Percentiles rank a stretch among this genome's conserved stretches.
Evolutionary conservation across 2,329 filamentous ascomycete species (phyloP).

Genomic region (Venturia nashicola): DNA sequence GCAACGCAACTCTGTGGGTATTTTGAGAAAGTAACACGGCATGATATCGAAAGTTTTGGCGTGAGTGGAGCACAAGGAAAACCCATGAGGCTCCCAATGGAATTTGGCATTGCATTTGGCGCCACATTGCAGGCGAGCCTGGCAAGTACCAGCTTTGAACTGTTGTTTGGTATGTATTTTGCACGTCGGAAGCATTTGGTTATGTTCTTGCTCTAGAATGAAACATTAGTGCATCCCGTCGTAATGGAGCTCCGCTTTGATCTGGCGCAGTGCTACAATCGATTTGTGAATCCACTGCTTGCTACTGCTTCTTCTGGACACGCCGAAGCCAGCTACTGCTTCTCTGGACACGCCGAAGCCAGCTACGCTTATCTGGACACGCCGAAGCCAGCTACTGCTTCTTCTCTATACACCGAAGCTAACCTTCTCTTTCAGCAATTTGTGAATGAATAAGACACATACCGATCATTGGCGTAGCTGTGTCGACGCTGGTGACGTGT

Average conservation of each 20-base stretch:
- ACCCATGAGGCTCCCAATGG: neutral
- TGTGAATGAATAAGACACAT: neutral
- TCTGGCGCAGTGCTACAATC: neutral
- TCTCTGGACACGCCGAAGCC: neutral
- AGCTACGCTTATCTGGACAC: neutral
- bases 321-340: no score
- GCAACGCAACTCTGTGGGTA: slow-evolving; percentile 1
- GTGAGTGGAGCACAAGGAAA: neutral
- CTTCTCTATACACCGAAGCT: neutral
- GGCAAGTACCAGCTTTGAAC: neutral
- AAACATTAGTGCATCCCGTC: neutral
- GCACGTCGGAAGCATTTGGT: neutral
- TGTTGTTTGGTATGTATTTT: neutral
- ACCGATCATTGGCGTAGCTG: neutral
- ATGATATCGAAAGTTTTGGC: neutral
- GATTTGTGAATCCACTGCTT: neutral
- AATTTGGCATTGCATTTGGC: neutral
- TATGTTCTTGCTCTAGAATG: neutral
- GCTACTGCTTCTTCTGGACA: neutral
- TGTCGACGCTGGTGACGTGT: neutral
- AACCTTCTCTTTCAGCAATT: neutral
- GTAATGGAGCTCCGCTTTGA: no score
- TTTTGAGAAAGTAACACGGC: neutral
- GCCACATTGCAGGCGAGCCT: neutral
- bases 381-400: no score